phyloP scores from a whole-genome alignment of 169 alveolate genomes.

The Eimeria acervulina region DNA sequence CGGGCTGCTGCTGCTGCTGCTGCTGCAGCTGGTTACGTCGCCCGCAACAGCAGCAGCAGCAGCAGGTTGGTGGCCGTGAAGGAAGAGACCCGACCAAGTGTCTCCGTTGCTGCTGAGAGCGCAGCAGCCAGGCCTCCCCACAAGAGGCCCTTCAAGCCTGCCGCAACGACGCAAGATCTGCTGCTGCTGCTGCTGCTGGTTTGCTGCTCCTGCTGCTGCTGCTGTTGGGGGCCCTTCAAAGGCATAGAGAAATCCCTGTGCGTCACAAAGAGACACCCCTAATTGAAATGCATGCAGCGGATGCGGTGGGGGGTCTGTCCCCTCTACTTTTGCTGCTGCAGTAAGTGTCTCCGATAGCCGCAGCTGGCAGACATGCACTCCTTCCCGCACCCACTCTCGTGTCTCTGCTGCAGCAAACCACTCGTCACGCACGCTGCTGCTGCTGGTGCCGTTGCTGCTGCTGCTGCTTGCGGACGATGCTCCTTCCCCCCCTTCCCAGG shows the following conservation, averaged over 20 bases:
- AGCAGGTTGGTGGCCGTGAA: not conserved
- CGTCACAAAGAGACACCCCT: conserved; percentile 31
- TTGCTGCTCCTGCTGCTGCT: not conserved
- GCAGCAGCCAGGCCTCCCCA: conserved; percentile 26
- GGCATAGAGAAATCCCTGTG: not conserved
- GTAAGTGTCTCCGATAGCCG: conserved; percentile 58
- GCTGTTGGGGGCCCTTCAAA: not conserved
- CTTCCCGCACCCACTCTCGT: conserved; percentile 15
- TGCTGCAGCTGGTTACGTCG: not conserved
- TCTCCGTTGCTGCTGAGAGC: conserved; percentile 68
- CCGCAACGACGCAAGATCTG: conserved; percentile 33
- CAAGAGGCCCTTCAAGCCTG: conserved; percentile 31
- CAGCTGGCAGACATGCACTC: conserved; percentile 38
- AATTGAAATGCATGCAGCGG: conserved; percentile 48
- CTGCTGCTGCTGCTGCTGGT: not conserved
- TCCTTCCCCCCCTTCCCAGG: not conserved
- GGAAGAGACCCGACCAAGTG: conserved; percentile 14
- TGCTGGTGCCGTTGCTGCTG: not conserved
- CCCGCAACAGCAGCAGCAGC: conserved; percentile 1
- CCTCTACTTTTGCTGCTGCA: conserved; percentile 64
- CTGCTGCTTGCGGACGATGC: not conserved
- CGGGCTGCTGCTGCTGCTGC: conserved; percentile 7
- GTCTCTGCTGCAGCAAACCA: conserved; percentile 61
- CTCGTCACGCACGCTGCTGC: not conserved
- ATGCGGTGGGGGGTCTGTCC: conserved; percentile 54